phyloP scores from a whole-genome alignment of 139 green algal genomes.

The Eudorina sp. region DNA sequence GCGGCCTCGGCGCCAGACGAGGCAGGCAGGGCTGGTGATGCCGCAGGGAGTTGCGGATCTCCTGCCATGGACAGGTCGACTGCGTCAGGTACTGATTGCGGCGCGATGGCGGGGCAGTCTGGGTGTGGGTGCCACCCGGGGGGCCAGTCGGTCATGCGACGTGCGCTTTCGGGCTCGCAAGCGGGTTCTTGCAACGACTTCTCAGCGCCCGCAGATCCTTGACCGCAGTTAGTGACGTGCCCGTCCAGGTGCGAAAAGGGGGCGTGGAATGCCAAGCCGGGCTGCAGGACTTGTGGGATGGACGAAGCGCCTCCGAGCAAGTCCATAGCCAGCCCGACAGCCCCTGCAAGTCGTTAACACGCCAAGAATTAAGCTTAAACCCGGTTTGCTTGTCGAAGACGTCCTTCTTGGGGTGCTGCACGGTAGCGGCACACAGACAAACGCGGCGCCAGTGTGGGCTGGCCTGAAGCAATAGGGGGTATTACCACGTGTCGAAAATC shows the following conservation, averaged over 20 bases:
- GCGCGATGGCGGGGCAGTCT: neutral
- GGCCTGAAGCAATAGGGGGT: too few species aligned
- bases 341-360: neutral
- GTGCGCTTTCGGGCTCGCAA: too few species aligned
- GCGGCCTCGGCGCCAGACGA: neutral
- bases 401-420: too few species aligned
- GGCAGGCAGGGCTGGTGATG: neutral
- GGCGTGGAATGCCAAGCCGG: neutral
- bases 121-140: neutral
- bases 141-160: neutral
- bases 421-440: too few species aligned
- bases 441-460: too few species aligned
- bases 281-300: slow-evolving; percentile 7
- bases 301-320: neutral
- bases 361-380: too few species aligned
- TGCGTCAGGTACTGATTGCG: neutral
- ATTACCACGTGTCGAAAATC: too few species aligned
- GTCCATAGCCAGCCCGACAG: slow-evolving; percentile 16
- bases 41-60: neutral
- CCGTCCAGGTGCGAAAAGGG: neutral
- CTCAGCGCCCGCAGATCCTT: neutral
- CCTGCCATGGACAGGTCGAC: neutral
- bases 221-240: neutral
- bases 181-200: too few species aligned
- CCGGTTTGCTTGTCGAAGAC: too few species aligned